Base-by-base conservation (phyloP, 805 yeast species). In the Saccharomycopsis olivae region DNA sequence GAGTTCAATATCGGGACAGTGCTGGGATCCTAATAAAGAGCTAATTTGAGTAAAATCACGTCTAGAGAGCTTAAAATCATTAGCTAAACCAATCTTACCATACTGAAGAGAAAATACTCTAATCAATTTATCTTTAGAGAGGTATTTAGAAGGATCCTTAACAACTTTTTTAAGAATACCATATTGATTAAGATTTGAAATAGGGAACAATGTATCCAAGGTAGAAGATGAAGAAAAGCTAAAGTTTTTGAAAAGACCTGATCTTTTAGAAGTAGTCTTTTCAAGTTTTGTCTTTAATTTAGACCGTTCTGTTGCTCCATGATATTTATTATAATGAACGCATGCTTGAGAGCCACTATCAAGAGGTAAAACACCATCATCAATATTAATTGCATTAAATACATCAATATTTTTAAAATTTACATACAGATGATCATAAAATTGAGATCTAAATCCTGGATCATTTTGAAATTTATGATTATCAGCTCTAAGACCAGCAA, bases 41-140 rank as follows among this genome's bases (percentile, higher is more conserved):
- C 16, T 29, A 5, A 43, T 34, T 23, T 28, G 25, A 2, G n/a
- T 10, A n/a, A 29, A 21, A 11, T 46, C 49, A 29, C 34, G 43
- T 34, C 24, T 36, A 8, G 34, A 11, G 5, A 38, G 10, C 8
- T 14, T n/a, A 13, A 31, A 38, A 30, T 46, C 49, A 36, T 43
- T 46, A 14, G 47, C 49, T 3, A 46, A 23, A 3, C 49, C 49
- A 16, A 46, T 21, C 19, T 38, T 39, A 9, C 43, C 49, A 31
- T 43, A 38, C 28, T 46, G 49, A 11, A 46, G 21, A 11, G 45
- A 31, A 8, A 46, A 32, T n/a, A 45, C 34, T 19, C 38, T 42
- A 19, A 46, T 35, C 5, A 43, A 27, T 25, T 35, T 33, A 5
- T 17, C 17, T 13, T 37, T 18, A 14, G 27, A 18, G 11, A 46